A percentile compares a stretch with the other conserved stretches of the same genome.
Conservation (phyloP, 2,329 filamentous ascomycete genomes). For the Apiospora aurea region DNA sequence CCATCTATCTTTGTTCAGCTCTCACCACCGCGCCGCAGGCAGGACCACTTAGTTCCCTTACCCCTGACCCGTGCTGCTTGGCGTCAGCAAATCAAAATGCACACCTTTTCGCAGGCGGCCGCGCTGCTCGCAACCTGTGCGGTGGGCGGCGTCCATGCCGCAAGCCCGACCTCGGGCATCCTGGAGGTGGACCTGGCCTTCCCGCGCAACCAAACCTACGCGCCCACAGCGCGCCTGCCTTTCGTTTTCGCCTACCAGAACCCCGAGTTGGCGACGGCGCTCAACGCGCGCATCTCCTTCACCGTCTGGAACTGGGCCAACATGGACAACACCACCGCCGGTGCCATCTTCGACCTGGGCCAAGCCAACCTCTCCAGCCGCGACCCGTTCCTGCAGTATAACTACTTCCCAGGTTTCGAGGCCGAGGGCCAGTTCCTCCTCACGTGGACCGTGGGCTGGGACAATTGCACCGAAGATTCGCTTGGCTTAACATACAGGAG, state of each 20-base stretch:
- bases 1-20: constrained; percentile 1
- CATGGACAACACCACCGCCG: constrained; percentile 8
- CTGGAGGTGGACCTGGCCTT: constrained; percentile 37
- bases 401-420: background rate
- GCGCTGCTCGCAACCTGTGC: constrained; percentile 19
- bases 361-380: constrained; percentile 20
- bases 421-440: constrained; percentile 11
- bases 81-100: constrained; percentile 21
- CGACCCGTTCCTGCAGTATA: constrained; percentile 15
- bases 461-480: constrained; percentile 19
- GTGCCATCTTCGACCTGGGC: background rate
- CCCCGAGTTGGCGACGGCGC: constrained; percentile 26
- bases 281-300: constrained; percentile 24
- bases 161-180: constrained; percentile 24
- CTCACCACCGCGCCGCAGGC: background rate
- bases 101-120: background rate
- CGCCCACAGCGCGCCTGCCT: constrained; percentile 33
- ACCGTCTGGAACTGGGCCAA: constrained; percentile 22
- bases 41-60: background rate
- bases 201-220: constrained; percentile 38
- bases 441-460: constrained; percentile 20
- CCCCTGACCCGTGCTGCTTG: constrained; percentile 16
- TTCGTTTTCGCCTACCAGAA: constrained; percentile 39
- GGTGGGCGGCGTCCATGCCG: constrained; percentile 17
- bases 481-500: background rate